phyloP scores from a whole-genome alignment of 257 asterid species.

The Jacaranda mimosifolia region DNA sequence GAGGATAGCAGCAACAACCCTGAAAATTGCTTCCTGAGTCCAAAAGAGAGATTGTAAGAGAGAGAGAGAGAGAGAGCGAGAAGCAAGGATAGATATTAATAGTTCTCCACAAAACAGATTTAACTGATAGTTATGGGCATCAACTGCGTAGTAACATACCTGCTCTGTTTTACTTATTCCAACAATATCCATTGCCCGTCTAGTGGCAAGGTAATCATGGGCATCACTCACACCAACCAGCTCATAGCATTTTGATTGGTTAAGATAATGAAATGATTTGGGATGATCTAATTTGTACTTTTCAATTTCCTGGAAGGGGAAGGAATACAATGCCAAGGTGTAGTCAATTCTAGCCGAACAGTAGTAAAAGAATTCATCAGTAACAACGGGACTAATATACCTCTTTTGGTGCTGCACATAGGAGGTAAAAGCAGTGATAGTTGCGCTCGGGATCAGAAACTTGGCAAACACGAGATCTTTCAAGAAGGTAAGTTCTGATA shows the following conservation, averaged over 20 bases:
- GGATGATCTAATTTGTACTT: constrained; percentile 86
- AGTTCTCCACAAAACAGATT: constrained; percentile 17
- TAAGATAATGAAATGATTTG: constrained; percentile 89
- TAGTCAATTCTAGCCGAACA: constrained; percentile 3
- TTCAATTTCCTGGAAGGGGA: constrained; percentile 73
- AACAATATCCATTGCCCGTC: constrained; percentile 96
- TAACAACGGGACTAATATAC: constrained; percentile 47
- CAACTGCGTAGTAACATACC: constrained; percentile 49
- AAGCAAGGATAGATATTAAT: constrained; percentile 21
- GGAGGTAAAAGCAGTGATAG: constrained; percentile 96
- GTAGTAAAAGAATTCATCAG: constrained; percentile 34
- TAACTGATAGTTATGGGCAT: constrained; percentile 1
- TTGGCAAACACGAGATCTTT: constrained; percentile 98
- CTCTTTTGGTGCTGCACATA: constrained; percentile 98
- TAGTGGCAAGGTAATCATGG: constrained; percentile 90
- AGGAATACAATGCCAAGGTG: constrained; percentile 32
- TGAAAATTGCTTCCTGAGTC: constrained; percentile 91
- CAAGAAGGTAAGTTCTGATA: constrained; percentile 96
- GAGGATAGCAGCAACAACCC: constrained; percentile 95
- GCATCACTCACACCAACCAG: constrained; percentile 88
- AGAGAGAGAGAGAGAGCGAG: constrained; percentile 26
- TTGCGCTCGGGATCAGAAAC: constrained; percentile 96
- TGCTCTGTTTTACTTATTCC: constrained; percentile 92
- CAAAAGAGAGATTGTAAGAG: constrained; percentile 30
- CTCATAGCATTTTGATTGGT: constrained; percentile 91